These are phyloP conservation scores for Apiospora phragmitis DNA, from an alignment of 2,329 filamentous ascomycete species.

Conservation along the genomic window DNA sequence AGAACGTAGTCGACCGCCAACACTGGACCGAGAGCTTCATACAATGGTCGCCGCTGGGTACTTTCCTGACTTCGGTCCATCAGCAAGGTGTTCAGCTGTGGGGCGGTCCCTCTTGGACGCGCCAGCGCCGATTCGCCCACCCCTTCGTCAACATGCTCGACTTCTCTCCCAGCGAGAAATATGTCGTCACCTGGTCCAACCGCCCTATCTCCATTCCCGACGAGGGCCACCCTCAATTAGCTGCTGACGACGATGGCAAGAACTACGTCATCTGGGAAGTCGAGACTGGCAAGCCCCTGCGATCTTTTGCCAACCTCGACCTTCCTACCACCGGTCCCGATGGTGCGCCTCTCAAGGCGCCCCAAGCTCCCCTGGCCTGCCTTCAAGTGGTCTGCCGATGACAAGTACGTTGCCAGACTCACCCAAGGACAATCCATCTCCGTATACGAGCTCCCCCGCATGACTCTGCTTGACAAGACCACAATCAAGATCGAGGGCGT, in stretches of 20 bases:
- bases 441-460: constrained; percentile 84
- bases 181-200: constrained; percentile 95
- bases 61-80: constrained; percentile 92
- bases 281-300: constrained; percentile 81
- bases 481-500: constrained; percentile 96
- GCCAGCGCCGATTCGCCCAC: constrained; percentile 91
- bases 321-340: constrained; percentile 61
- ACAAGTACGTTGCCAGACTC: constrained; percentile 94
- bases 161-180: constrained; percentile 91
- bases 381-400: constrained; percentile 98
- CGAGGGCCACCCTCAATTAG: constrained; percentile 77
- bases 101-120: constrained; percentile 86
- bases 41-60: constrained; percentile 95
- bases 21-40: constrained; percentile 99
- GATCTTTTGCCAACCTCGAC: constrained; percentile 92
- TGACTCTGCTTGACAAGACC: constrained; percentile 88
- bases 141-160: constrained; percentile 94
- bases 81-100: constrained; percentile 95
- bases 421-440: constrained; percentile 86
- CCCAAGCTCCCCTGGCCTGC: constrained; percentile 96
- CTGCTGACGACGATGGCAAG: constrained; percentile 94
- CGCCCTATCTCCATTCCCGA: constrained; percentile 91
- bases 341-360: constrained; percentile 65
- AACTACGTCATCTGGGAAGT: constrained; percentile 99
- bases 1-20: constrained; percentile 85